Percentiles rank a stretch among this genome's conserved stretches.
Conservation (phyloP, 139 green algal species). For the Helicosporidium sp. region DNA sequence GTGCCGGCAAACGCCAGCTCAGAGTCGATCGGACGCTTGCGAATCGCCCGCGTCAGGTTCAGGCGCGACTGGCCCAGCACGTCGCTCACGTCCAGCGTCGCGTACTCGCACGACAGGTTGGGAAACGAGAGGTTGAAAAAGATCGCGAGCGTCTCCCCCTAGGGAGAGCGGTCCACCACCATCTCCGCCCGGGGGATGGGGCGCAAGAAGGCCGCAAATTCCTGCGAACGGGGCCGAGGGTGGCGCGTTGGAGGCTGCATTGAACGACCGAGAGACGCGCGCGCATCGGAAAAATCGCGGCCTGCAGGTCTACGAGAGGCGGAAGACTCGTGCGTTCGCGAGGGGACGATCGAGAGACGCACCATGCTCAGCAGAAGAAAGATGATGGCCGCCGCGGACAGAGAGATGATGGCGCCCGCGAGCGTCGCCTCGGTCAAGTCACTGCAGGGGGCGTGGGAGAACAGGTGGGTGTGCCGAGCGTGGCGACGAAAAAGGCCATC, state of each 20-base stretch:
- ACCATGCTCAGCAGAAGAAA: slow-evolving; percentile 60
- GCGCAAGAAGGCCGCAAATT: slow-evolving; percentile 56
- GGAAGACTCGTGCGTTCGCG: too few relatives aligned
- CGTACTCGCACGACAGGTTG: slow-evolving; percentile 86
- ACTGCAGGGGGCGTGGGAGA: slow-evolving; percentile 32
- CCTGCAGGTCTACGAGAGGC: not conserved
- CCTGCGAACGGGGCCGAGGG: slow-evolving; percentile 31
- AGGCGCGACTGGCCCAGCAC: slow-evolving; percentile 74
- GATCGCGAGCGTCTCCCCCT: slow-evolving; percentile 77
- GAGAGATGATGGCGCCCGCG: slow-evolving; percentile 65
- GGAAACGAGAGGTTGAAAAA: slow-evolving; percentile 93
- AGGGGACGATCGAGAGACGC: slow-evolving; percentile 3
- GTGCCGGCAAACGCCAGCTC: slow-evolving; percentile 27
- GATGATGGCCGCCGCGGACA: slow-evolving; percentile 66
- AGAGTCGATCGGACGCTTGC: slow-evolving; percentile 61
- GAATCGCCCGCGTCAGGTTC: slow-evolving; percentile 89
- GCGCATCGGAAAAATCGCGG: not conserved
- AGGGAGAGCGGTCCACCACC: slow-evolving; percentile 69
- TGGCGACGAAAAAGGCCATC: too few relatives aligned
- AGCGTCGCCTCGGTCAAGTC: slow-evolving; percentile 86
- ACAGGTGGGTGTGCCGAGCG: slow-evolving; percentile 4
- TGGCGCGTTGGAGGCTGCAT: too few relatives aligned
- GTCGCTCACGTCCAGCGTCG: slow-evolving; percentile 84
- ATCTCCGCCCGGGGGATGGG: slow-evolving; percentile 44
- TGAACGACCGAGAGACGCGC: too few relatives aligned